Evolutionary conservation across 2,329 filamentous ascomycete species (phyloP).

Genomic region (Cladophialophora chaetospira): DNA sequence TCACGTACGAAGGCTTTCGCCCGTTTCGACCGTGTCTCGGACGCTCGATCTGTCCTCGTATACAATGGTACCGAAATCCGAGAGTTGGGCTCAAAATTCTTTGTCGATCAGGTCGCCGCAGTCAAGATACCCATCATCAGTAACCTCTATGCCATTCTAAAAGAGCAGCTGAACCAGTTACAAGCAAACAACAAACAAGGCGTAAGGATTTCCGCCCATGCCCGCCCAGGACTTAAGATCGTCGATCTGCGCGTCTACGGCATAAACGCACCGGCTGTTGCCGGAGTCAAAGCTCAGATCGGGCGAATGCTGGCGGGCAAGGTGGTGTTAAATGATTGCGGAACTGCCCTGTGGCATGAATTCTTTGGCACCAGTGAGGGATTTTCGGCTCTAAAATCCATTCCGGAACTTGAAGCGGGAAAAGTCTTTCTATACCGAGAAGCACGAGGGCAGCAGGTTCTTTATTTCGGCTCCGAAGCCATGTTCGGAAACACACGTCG

Average conservation of each 20-base stretch:
- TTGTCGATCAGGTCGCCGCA: constrained; percentile 10
- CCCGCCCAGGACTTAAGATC: not conserved
- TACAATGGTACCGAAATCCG: not conserved
- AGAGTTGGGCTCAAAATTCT: constrained; percentile 13
- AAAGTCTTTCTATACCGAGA: constrained; percentile 18
- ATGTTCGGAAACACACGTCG: constrained; percentile 4
- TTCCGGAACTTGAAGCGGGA: not conserved
- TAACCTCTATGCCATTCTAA: constrained; percentile 7
- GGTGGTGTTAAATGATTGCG: constrained; percentile 9
- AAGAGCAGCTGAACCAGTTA: constrained; percentile 2
- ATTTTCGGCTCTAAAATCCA: constrained; percentile 1
- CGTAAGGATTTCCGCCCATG: not conserved
- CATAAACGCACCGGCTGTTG: constrained; percentile 1
- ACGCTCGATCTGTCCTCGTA: not conserved
- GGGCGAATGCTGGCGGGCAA: constrained; percentile 7
- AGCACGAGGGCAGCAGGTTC: constrained; percentile 5
- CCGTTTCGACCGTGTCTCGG: not conserved
- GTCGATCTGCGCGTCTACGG: constrained; percentile 11
- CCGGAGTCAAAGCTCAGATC: constrained; percentile 6
- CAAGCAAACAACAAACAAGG: constrained; percentile 3
- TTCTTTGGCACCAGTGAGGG: constrained; percentile 11
- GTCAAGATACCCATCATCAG: constrained; percentile 5
- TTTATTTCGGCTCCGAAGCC: constrained; percentile 1
- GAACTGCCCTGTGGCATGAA: constrained; percentile 17
- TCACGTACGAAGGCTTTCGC: constrained; percentile 10